Evolutionary conservation across 2,329 filamentous ascomycete genomes (phyloP), one percentile per base, ranked within the genome.

Genomic region (Balansia obtecta): DNA sequence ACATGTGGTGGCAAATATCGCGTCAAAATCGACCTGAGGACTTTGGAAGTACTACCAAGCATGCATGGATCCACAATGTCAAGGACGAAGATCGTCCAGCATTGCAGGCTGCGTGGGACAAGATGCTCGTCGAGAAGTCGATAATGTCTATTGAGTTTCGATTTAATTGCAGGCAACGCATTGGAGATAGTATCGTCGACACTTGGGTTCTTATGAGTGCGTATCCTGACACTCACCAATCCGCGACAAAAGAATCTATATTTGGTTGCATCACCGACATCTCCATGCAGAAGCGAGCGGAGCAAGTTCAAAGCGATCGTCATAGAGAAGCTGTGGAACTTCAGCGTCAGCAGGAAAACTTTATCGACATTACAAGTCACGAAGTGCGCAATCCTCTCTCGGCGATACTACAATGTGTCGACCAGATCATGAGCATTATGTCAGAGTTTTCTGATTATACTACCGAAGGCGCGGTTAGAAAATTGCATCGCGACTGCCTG

Each of bases 221-320:
- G 0, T 88, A 85, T 57, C 85, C 85, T 0, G 85, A 89, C 58
- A 83, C 76, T 58, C 75, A 83, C 55, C 69, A 72, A 1, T 68
- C 77, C 32, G 83, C 83, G 5, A 69, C 71, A 22, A 72, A 88
- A 47, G 86, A 87, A 67, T 80, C 82, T 54, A 82, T 88, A 2
- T 88, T 89, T 57, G 85, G 85, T 48, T 85, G 82, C 60, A 83
- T 93, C 48, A 90, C 86, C 0, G 86, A 94, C 60, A 94, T 94
- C 56, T 88, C 84, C 22, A 79, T 85, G 49, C 86, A 93, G 63
- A 94, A 94, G 63, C 83, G 83, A 72, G 86, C 87, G 1, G 88
- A 93, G 79, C 50, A 49, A 7, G 46, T 51, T 3, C 50, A 51
- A 16, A 51, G 41, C 58, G 76, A 82, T 40, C 80, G 86, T 52